Evolutionary conservation across 2,329 filamentous ascomycete species (phyloP), one percentile per base, ranked within the genome.

Genomic region (Tolypocladium cylindrosporum): DNA sequence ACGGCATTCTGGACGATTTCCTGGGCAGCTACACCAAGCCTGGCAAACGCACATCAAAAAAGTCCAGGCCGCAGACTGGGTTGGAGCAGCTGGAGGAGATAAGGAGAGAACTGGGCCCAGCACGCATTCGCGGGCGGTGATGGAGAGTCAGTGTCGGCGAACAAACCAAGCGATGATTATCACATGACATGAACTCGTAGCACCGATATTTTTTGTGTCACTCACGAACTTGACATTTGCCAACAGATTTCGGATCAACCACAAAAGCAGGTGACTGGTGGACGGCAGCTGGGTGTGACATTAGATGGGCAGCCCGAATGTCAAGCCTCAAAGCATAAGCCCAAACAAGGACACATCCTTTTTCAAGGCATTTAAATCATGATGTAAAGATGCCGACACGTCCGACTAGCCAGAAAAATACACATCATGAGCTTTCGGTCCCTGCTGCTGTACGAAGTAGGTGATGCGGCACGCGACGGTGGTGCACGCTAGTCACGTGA

Each of bases 1-100:
- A 96, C 69, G 83, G 79, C 61, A 91, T 97, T 69, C 85, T 99
- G 79, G 93, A 97, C 69, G 92, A 96, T 58, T 99, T 99, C 74
- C 75, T 97, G 34, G 89, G 86, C 10, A 85, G 79, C 40, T 88
- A 90, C 68, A 83, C 83, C 11, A 87, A 85, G 73, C 81, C 81
- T 31, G 88, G 88, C 2, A 91, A 91, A 75, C 87, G 86, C 70
- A 77, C 80, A 13, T 82, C 91, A 24, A 93, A 92, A 76, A 91
- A 92, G 74, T 87, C 87, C 21, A 90, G 88, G 68, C 85, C 88
- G 63, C 87, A 89, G 69, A 89, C 82, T 60, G 94, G 94, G 0
- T 79, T 97, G 63, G 86, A 90, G 72, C 90, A 97, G 77, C 77
- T 97, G 60, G 94, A 97, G 63, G 93, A 97, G 74, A 87, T 99